Base-by-base conservation (phyloP, 2,329 filamentous ascomycete genomes). In the Exophiala spinifera region DNA sequence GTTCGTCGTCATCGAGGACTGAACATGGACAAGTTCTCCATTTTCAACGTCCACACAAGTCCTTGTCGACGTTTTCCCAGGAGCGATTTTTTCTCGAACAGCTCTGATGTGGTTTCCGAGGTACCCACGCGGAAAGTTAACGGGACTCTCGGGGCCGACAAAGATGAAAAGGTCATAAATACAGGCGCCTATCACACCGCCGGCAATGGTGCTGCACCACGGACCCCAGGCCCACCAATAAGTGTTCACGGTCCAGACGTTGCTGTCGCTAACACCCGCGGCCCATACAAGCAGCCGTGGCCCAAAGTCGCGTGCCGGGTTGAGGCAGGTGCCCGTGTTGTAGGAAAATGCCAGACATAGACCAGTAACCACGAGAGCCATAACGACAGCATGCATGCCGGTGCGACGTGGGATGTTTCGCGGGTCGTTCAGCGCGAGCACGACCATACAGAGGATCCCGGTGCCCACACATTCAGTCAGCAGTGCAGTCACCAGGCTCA, bases 401-500 rank as follows among this genome's bases (percentile, higher is more conserved):
- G 72, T 71, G 0, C 73, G 72, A 1, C 72, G 74, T 1, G 74
- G 73, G 0, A 70, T 68, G 49, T 76, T 76, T 6, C 66, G 66
- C 40, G 75, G 71, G 46, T 75, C 74, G 11, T 72, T 68, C 40
- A 72, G 54, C 0, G 70, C 70, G 14, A 72, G 56, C 21, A 72
- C 65, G 1, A 61, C 63, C 4, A 67, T 63, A 7, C 67, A 55
- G 5, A 68, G 40, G 1, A 70, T 66, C 2, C 64, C 68, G 5
- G 66, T 65, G 0, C 63, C 67, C 2, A 70, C 49, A 28, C 71
- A 71, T 47, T 72, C 70, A 1, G 64, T 69, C 34, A 71, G 70
- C 36, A 72, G 70, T 0, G 70, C 70, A 1, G 66, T 64, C 1
- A 53, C 57, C 5, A 56, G 59, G 10, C 46, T 58, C 2, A 65